phyloP scores from a whole-genome alignment of 192 early-diverging fungal genomes.

The Entomortierella lignicola region DNA sequence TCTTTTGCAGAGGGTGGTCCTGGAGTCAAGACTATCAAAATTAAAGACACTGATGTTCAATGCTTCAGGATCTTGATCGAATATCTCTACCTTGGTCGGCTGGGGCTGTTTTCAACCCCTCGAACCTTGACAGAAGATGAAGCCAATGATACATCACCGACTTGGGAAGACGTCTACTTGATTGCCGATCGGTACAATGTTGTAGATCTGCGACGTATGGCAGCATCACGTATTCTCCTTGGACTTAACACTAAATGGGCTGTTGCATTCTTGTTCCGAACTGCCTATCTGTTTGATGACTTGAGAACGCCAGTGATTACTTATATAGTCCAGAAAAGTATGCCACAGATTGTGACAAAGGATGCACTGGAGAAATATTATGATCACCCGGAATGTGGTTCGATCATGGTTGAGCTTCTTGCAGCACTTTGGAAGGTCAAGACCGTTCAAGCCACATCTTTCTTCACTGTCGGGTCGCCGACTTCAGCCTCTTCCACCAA shows the following conservation, averaged over 20 bases:
- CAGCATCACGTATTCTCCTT: not conserved
- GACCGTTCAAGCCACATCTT: not conserved
- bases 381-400: slow-evolving; percentile 25
- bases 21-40: slow-evolving; percentile 21
- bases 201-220: slow-evolving; percentile 4
- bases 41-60: slow-evolving; percentile 9
- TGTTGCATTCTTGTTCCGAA: slow-evolving; percentile 37
- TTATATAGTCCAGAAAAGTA: slow-evolving; percentile 22
- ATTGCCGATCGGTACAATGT: slow-evolving; percentile 31
- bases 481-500: not conserved
- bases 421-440: slow-evolving; percentile 19
- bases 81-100: slow-evolving; percentile 31
- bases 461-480: not conserved
- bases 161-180: slow-evolving; percentile 38
- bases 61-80: slow-evolving; percentile 37
- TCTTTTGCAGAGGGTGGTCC: slow-evolving; percentile 26
- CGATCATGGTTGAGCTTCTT: slow-evolving; percentile 36
- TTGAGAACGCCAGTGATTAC: slow-evolving; percentile 13
- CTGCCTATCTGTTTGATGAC: slow-evolving; percentile 25
- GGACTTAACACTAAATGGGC: slow-evolving; percentile 17
- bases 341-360: slow-evolving; percentile 11
- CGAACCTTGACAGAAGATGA: slow-evolving; percentile 10
- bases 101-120: not conserved
- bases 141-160: not conserved
- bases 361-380: slow-evolving; percentile 1